Evolutionary conservation across 305 asterid species (phyloP).

Genomic region (Lippia alba): DNA sequence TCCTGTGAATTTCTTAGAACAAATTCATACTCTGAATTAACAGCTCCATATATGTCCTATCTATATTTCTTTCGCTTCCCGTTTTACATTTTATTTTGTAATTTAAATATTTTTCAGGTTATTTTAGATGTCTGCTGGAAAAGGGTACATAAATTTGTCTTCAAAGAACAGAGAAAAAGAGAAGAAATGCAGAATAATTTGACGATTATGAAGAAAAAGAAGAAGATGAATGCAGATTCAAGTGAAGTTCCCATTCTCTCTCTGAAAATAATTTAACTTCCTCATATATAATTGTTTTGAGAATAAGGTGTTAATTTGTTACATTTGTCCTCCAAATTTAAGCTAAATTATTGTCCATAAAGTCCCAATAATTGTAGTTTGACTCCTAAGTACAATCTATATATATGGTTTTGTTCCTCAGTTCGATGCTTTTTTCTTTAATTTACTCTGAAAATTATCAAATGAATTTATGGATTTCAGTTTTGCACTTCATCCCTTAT

Average conservation of each 20-base stretch:
- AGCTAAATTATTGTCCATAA: slow-evolving; percentile 39
- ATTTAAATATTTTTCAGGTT: slow-evolving; percentile 34
- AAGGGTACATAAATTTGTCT: background rate
- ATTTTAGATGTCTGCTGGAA: slow-evolving; percentile 21
- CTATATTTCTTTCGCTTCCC: background rate
- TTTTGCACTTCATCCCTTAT: too few species aligned
- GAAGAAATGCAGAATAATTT: background rate
- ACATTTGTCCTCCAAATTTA: slow-evolving; percentile 23
- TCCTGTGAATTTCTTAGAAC: slow-evolving; percentile 21
- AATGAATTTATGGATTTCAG: too few species aligned
- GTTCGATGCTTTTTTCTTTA: too few species aligned
- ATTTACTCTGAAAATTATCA: too few species aligned
- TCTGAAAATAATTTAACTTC: slow-evolving; percentile 21
- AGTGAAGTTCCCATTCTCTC: slow-evolving; percentile 3
- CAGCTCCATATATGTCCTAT: background rate
- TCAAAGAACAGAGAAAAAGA: background rate
- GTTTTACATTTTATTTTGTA: too few species aligned
- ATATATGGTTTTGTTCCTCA: background rate
- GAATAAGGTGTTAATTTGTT: slow-evolving; percentile 26
- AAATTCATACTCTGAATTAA: slow-evolving; percentile 4
- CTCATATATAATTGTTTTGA: slow-evolving; percentile 22
- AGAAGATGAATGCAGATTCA: slow-evolving; percentile 23
- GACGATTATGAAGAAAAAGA: background rate
- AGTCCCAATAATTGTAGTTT: slow-evolving; percentile 32
- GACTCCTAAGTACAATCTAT: background rate